These are phyloP conservation scores for Madurella mycetomatis DNA, from an alignment of 2,329 filamentous ascomycete genomes.

Conservation along the genomic window DNA sequence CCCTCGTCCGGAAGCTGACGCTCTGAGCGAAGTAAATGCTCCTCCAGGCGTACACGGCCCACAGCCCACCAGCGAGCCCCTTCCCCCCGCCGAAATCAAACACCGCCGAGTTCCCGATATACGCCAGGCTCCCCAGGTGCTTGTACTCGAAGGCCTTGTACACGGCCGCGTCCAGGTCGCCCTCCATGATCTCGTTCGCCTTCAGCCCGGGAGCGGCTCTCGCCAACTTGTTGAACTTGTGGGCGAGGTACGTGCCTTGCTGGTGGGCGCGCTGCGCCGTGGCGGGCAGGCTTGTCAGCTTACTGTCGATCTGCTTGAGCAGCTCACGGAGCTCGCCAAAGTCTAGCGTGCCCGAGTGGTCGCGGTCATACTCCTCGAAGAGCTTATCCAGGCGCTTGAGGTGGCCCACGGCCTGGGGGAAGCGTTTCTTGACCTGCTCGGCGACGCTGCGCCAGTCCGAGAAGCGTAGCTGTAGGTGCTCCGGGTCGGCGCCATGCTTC, in stretches of 20 bases:
- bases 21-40: constrained; percentile 97
- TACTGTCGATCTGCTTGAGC: constrained; percentile 86
- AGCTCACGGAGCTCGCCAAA: constrained; percentile 89
- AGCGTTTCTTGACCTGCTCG: constrained; percentile 75
- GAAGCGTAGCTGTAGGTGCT: constrained; percentile 82
- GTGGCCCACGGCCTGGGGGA: constrained; percentile 85
- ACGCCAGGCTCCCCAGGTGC: constrained; percentile 87
- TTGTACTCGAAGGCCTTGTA: constrained; percentile 94
- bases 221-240: constrained; percentile 90
- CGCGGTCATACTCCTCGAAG: constrained; percentile 87
- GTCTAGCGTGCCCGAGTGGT: constrained; percentile 88
- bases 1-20: constrained; percentile 84
- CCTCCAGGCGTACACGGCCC: constrained; percentile 95
- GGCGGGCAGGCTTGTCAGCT: constrained; percentile 88
- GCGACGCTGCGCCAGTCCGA: constrained; percentile 84
- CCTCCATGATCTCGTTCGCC: constrained; percentile 78
- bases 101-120: constrained; percentile 92
- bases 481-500: constrained; percentile 86
- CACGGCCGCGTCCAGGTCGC: constrained; percentile 84
- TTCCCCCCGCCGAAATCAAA: constrained; percentile 81
- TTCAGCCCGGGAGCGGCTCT: constrained; percentile 68
- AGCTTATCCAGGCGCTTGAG: constrained; percentile 85
- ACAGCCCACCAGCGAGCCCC: constrained; percentile 74
- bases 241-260: constrained; percentile 86
- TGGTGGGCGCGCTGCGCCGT: constrained; percentile 96